Evolutionary conservation across 2,329 filamentous ascomycete genomes (phyloP).

Genomic region (Cytospora piceae): DNA sequence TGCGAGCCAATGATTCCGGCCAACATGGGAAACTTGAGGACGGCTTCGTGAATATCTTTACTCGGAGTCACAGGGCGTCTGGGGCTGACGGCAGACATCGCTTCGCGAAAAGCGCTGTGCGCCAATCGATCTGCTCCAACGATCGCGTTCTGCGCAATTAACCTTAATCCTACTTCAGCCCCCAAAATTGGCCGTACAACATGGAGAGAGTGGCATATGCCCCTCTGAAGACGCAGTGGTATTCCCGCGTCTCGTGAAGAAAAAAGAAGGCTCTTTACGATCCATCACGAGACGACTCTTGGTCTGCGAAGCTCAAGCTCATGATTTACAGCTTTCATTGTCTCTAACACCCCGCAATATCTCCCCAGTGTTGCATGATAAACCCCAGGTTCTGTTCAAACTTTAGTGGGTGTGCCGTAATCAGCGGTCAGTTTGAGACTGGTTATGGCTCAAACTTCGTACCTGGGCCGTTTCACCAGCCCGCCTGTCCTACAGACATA

Average conservation of each 20-base stretch:
- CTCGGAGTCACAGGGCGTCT: conserved; percentile 15
- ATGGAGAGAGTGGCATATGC: not conserved
- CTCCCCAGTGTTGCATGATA: conserved; percentile 1
- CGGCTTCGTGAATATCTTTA: not conserved
- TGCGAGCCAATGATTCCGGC: conserved; percentile 15
- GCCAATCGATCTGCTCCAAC: conserved; percentile 5
- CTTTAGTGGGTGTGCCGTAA: conserved; percentile 8
- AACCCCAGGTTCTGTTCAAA: not conserved
- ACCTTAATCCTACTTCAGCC: not conserved
- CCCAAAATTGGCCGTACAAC: not conserved
- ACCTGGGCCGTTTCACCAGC: conserved; percentile 28
- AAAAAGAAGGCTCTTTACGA: not conserved
- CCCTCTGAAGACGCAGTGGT: not conserved
- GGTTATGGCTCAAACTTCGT: conserved; percentile 25
- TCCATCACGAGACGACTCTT: not conserved
- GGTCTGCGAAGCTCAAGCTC: not conserved
- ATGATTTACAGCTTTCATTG: not conserved
- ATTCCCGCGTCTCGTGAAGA: not conserved
- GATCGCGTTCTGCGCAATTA: conserved; percentile 2
- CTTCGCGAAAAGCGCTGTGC: conserved; percentile 6
- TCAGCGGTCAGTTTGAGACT: conserved; percentile 28
- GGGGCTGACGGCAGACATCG: conserved; percentile 15
- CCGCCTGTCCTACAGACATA: conserved; percentile 13
- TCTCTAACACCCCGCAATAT: not conserved
- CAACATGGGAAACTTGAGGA: conserved; percentile 10